These are phyloP conservation scores for Trichoderma harzianum DNA, from an alignment of 2,329 filamentous ascomycete genomes.

Conservation along the genomic window DNA sequence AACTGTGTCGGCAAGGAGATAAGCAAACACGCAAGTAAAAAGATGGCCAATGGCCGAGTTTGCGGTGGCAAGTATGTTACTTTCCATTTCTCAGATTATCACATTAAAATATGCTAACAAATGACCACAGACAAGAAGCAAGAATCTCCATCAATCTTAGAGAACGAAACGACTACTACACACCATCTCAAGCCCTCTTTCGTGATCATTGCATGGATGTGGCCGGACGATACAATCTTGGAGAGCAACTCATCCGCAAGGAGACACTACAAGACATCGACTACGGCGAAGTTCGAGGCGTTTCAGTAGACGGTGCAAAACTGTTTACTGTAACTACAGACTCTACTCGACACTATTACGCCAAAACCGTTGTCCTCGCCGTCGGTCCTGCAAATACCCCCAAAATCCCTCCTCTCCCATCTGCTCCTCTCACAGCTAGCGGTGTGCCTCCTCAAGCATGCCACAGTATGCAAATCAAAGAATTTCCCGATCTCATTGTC, in stretches of 20 bases:
- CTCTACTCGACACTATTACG: conserved; percentile 42
- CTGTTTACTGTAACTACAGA: conserved; percentile 62
- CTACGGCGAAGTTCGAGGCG: conserved; percentile 48
- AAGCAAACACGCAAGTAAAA: conserved; percentile 71
- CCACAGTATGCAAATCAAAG: conserved; percentile 62
- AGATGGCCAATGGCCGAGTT: conserved; percentile 36
- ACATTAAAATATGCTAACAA: background rate
- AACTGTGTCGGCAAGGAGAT: conserved; percentile 76
- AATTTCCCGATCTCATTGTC: conserved; percentile 54
- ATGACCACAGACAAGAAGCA: conserved; percentile 37
- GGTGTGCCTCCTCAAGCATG: conserved; percentile 43
- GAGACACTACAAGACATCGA: conserved; percentile 60
- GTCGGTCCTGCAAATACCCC: conserved; percentile 66
- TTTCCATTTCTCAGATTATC: background rate
- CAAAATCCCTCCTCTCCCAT: conserved; percentile 39
- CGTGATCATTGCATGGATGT: conserved; percentile 59
- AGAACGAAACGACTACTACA: conserved; percentile 68
- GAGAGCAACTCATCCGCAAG: conserved; percentile 53
- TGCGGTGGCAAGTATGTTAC: conserved; percentile 43
- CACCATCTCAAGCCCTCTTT: conserved; percentile 60
- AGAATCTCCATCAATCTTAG: conserved; percentile 59
- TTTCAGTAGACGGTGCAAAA: conserved; percentile 46
- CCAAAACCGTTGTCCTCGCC: conserved; percentile 64
- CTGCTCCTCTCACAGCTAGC: conserved; percentile 25
- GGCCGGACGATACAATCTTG: conserved; percentile 49